A percentile compares a stretch with the other conserved stretches of the same genome.
These are phyloP conservation scores for Myriosclerotinia duriaeana DNA, from an alignment of 2,329 filamentous ascomycete genomes.

Conservation along the genomic window DNA sequence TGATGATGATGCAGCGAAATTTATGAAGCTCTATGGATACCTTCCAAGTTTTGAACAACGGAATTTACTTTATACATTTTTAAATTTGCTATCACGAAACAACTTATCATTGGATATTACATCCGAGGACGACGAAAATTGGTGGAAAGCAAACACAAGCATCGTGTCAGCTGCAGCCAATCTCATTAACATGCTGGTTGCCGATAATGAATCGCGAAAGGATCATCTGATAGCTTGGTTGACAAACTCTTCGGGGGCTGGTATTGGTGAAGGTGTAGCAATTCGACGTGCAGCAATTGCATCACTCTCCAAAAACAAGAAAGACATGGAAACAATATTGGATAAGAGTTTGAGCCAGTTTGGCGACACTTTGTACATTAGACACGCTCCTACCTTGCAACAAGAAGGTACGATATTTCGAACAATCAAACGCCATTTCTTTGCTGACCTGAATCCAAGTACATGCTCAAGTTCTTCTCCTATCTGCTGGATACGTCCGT, in stretches of 20 bases:
- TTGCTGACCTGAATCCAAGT: constrained; percentile 50
- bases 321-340: constrained; percentile 55
- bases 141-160: constrained; percentile 39
- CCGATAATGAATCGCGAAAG: constrained; percentile 50
- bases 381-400: constrained; percentile 77
- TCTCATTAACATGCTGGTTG: constrained; percentile 53
- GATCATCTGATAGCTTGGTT: constrained; percentile 64
- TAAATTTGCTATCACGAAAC: constrained; percentile 37
- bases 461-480: constrained; percentile 74
- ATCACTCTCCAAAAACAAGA: constrained; percentile 53
- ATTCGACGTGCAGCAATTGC: constrained; percentile 67
- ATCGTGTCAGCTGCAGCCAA: constrained; percentile 58
- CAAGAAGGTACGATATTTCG: constrained; percentile 69
- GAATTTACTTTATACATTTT: constrained; percentile 33
- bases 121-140: constrained; percentile 35
- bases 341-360: constrained; percentile 73
- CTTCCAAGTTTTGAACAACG: constrained; percentile 38
- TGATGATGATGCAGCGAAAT: constrained; percentile 28
- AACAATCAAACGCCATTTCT: constrained; percentile 16
- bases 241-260: constrained; percentile 61
- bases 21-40: constrained; percentile 34
- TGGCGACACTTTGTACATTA: constrained; percentile 83
- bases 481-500: constrained; percentile 74
- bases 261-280: constrained; percentile 60
- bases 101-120: constrained; percentile 32